Evolutionary conservation across 805 yeast genomes (phyloP), one percentile per base, ranked within the genome.

Genomic region (Spathaspora arborariae): DNA sequence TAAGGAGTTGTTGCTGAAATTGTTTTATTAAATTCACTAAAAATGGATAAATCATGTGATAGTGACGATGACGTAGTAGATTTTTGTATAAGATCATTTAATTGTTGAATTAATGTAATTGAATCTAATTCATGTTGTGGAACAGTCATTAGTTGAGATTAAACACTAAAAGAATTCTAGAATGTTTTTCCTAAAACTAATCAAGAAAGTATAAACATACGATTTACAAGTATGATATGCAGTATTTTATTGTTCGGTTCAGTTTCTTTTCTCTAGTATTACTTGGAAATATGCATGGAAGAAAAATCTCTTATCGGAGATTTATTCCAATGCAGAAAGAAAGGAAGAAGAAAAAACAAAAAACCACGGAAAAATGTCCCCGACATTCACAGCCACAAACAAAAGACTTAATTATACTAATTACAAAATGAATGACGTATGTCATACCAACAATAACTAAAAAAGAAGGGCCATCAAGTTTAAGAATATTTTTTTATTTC

Each of bases 11-110:
- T 10, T 18, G 19, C 5, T 3, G 38, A 2, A 3, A 46, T 41
- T 4, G 30, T 3, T 16, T 18, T 13, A 27, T 51, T 51, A 33
- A 48, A 51, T 13, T 37, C 27, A 11, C 19, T 20, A 18, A 51
- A 41, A 4, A 41, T 30, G 4, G 35, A 30, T 7, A 30, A 30
- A 30, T 30, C 35, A 30, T 30, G 35, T 16, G 35, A 30, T 30
- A 30, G 18, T 13, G 35, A 30, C 18, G 35, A 30, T 30, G 35
- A 30, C 35, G 35, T 30, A 30, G n/a, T 30, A 13, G 35, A 30
- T n/a, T 15, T 13, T 30, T 30, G 35, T 13, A 37, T 20, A 37
- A 13, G 40, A 20, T 37, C 27, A 22, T 40, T 18, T 24, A 40
- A 30, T 30, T 40, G 43, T 16, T 40, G 43, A 15, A 40, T 20